Percentiles rank a stretch among this genome's conserved stretches.
Evolutionary conservation across 2,329 filamentous ascomycete genomes (phyloP).

Genomic region (Zopfia rhizophila): DNA sequence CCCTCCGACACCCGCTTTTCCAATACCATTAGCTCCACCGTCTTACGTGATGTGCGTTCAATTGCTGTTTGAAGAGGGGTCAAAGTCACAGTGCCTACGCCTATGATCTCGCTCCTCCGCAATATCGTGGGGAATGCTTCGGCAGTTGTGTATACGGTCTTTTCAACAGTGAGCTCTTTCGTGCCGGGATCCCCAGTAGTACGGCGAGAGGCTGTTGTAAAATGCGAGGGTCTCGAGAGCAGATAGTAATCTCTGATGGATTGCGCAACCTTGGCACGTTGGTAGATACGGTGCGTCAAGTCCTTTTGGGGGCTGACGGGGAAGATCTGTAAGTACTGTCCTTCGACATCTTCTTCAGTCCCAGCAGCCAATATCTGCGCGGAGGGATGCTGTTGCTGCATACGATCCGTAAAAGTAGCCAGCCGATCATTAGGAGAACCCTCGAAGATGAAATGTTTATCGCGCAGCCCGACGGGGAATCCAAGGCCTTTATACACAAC

Average conservation of each 20-base stretch:
- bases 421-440: slow-evolving; percentile 80
- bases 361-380: slow-evolving; percentile 81
- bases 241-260: slow-evolving; percentile 88
- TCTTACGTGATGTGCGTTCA: slow-evolving; percentile 90
- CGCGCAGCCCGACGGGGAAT: slow-evolving; percentile 81
- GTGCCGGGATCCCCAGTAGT: slow-evolving; percentile 73
- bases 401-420: slow-evolving; percentile 85
- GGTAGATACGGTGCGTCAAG: slow-evolving; percentile 83
- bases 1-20: slow-evolving; percentile 79
- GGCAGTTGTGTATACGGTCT: slow-evolving; percentile 82
- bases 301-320: slow-evolving; percentile 85
- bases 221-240: slow-evolving; percentile 78
- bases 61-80: slow-evolving; percentile 86
- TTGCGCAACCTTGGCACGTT: slow-evolving; percentile 84
- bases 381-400: slow-evolving; percentile 89
- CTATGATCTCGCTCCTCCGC: slow-evolving; percentile 84
- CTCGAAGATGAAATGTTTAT: slow-evolving; percentile 94
- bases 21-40: slow-evolving; percentile 80
- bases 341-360: slow-evolving; percentile 82
- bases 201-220: slow-evolving; percentile 79
- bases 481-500: slow-evolving; percentile 90
- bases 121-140: slow-evolving; percentile 93
- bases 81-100: slow-evolving; percentile 72
- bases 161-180: slow-evolving; percentile 81
- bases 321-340: slow-evolving; percentile 87